Conservation (phyloP, 345 rosid species). For the Aquilaria yunnanensis region DNA sequence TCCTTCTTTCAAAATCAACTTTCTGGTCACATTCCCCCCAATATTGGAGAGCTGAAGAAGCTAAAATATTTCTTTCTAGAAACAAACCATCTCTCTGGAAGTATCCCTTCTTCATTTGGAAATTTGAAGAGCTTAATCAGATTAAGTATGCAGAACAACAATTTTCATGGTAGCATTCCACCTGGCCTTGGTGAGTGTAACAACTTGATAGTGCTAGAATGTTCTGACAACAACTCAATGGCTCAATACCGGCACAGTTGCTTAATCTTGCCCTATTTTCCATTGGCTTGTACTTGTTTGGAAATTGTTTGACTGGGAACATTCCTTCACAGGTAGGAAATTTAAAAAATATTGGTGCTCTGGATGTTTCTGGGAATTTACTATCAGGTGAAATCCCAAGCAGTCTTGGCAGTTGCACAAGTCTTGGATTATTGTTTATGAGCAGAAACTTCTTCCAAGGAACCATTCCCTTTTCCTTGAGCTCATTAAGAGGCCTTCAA, state of each 20-base stretch:
- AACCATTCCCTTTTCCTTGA: conserved; percentile 20
- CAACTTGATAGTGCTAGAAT: background rate
- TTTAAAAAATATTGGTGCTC: background rate
- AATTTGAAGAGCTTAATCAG: background rate
- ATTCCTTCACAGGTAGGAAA: background rate
- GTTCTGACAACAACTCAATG: background rate
- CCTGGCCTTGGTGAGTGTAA: background rate
- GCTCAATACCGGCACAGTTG: conserved; percentile 4
- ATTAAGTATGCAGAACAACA: background rate
- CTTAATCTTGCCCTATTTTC: background rate
- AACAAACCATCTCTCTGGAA: conserved; percentile 2
- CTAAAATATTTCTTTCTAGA: background rate
- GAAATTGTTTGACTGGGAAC: conserved; percentile 1
- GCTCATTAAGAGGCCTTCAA: conserved; percentile 20
- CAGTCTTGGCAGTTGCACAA: conserved; percentile 20
- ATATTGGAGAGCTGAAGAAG: conserved; percentile 1
- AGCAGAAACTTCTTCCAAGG: conserved; percentile 23
- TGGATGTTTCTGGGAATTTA: background rate
- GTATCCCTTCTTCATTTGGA: conserved; percentile 11
- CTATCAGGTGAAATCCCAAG: conserved; percentile 15
- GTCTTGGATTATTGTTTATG: conserved; percentile 12
- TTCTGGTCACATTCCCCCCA: conserved; percentile 5
- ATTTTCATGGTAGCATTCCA: conserved; percentile 10
- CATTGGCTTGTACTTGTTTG: accelerated
- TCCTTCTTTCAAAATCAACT: background rate